Conservation (phyloP, 306 rosid species). For the Cyamopsis tetragonoloba region DNA sequence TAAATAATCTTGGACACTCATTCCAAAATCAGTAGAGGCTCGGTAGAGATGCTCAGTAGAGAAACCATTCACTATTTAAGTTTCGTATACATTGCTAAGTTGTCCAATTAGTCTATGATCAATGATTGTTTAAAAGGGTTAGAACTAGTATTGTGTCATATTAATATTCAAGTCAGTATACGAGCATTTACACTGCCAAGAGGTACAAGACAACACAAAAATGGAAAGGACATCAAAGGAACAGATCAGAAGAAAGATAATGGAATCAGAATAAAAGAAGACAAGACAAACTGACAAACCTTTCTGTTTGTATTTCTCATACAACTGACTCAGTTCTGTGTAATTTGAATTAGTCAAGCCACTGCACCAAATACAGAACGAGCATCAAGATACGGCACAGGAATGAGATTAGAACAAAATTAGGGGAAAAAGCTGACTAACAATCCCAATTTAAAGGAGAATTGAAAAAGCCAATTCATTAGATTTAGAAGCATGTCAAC, state of each 20-base stretch:
- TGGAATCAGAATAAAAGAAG: not conserved
- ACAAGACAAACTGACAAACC: slow-evolving; percentile 47
- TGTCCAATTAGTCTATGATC: not conserved
- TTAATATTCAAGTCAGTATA: not conserved
- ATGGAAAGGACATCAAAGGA: not conserved
- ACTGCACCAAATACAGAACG: slow-evolving; percentile 50
- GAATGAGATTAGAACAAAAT: not conserved
- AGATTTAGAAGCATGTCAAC: not conserved
- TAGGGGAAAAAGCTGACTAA: not conserved
- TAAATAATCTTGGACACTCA: too few species aligned
- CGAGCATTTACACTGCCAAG: not conserved
- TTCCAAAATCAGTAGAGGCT: too few species aligned
- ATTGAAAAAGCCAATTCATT: too few species aligned
- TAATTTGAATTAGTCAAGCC: slow-evolving; percentile 96
- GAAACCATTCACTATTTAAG: too few species aligned
- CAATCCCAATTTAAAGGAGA: too few species aligned
- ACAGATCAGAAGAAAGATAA: not conserved
- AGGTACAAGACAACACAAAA: not conserved
- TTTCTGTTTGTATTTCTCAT: slow-evolving; percentile 76
- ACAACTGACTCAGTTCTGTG: slow-evolving; percentile 86
- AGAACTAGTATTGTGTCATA: not conserved
- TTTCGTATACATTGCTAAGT: not conserved
- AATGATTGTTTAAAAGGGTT: not conserved
- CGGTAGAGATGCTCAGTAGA: too few species aligned
- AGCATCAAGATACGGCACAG: not conserved